Percentiles rank a stretch among this genome's conserved stretches.
Conservation (phyloP, 768 basidiomycete genomes). For the Kwoniella heveanensis region DNA sequence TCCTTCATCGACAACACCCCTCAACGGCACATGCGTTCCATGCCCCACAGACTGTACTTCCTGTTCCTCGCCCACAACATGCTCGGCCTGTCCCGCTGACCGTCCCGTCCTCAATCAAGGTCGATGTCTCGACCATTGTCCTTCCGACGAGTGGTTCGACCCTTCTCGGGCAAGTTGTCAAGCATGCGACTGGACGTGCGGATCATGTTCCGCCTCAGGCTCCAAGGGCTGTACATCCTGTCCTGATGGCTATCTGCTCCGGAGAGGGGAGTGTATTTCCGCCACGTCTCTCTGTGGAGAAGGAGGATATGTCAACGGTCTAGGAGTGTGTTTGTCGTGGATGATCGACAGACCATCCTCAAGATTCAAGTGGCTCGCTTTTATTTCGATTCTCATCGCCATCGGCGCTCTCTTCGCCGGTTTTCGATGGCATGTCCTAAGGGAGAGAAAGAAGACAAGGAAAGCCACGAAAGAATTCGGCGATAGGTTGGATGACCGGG, state of each 20-base stretch:
- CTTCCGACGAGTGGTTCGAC: constrained; percentile 40
- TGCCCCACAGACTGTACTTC: constrained; percentile 48
- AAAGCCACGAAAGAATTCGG: constrained; percentile 43
- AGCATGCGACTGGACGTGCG: constrained; percentile 42
- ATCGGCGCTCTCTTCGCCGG: constrained; percentile 12
- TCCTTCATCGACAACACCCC: constrained; percentile 32
- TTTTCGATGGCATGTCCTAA: constrained; percentile 39
- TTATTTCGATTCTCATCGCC: constrained; percentile 22
- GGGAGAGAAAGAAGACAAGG: constrained; percentile 34
- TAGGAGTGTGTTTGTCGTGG: constrained; percentile 36
- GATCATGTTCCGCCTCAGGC: constrained; percentile 34
- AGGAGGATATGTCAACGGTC: constrained; percentile 24
- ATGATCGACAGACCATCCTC: constrained; percentile 24
- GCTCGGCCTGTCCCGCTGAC: constrained; percentile 37
- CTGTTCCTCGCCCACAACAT: constrained; percentile 38
- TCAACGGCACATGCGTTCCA: constrained; percentile 40
- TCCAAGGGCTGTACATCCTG: constrained; percentile 41
- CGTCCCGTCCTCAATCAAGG: constrained; percentile 42
- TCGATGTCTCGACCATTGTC: constrained; percentile 42
- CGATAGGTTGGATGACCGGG: constrained; percentile 32
- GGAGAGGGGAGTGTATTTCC: constrained; percentile 36
- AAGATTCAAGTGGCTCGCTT: constrained; percentile 28
- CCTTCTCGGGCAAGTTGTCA: constrained; percentile 27
- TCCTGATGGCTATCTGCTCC: constrained; percentile 37
- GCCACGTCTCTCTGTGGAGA: constrained; percentile 24